Conservation (phyloP, 345 rosid species). For the Populus alba region DNA sequence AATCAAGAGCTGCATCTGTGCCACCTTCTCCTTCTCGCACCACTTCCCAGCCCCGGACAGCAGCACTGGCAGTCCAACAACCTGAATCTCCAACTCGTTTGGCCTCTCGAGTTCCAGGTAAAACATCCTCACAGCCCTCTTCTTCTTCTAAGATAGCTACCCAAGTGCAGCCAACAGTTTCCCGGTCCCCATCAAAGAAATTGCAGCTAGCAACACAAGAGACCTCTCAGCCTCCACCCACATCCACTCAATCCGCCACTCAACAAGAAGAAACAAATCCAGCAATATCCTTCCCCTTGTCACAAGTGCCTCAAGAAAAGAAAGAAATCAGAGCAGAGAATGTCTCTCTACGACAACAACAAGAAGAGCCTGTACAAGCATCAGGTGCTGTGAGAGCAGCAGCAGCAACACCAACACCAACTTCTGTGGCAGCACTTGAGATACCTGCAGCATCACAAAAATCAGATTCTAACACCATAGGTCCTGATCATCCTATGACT, state of each 20-base stretch:
- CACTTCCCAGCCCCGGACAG: slow-evolving; percentile 19
- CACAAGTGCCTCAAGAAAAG: slow-evolving; percentile 24
- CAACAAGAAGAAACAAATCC: slow-evolving; percentile 8
- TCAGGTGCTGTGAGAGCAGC: slow-evolving; percentile 4
- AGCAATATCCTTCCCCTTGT: slow-evolving; percentile 3
- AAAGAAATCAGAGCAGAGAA: slow-evolving; percentile 17
- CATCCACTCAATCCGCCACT: slow-evolving; percentile 2
- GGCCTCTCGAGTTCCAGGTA: slow-evolving; percentile 20
- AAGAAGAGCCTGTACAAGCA: slow-evolving; percentile 11
- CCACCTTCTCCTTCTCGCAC: slow-evolving; percentile 21
- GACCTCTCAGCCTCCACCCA: slow-evolving; percentile 13
- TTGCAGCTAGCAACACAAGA: slow-evolving; percentile 10
- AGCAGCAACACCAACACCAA: not conserved
- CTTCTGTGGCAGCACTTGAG: slow-evolving; percentile 14
- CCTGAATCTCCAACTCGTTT: slow-evolving; percentile 26
- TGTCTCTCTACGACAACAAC: slow-evolving; percentile 7
- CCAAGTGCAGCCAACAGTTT: slow-evolving; percentile 18
- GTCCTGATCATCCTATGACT: not conserved
- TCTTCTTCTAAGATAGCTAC: slow-evolving; percentile 31
- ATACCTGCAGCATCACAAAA: slow-evolving; percentile 12
- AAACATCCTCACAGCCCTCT: slow-evolving; percentile 21
- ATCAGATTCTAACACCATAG: slow-evolving; percentile 3
- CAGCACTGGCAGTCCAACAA: slow-evolving; percentile 11
- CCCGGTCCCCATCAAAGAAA: slow-evolving; percentile 27
- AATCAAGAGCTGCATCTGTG: slow-evolving; percentile 21